Evolutionary conservation across 768 basidiomycete species (phyloP).

Genomic region (Lactifluus pinguis): DNA sequence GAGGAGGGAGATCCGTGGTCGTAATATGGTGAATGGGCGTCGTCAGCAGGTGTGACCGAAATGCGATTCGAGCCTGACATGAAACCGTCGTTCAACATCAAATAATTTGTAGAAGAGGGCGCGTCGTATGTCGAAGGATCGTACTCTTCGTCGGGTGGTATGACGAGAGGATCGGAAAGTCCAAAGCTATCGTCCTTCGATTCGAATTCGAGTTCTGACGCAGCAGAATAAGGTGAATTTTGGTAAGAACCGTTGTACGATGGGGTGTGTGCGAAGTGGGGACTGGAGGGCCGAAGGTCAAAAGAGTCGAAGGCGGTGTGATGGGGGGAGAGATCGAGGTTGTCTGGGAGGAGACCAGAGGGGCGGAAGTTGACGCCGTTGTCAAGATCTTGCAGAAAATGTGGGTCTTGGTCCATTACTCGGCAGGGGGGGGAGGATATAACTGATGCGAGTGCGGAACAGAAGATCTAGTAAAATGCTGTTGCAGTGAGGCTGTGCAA

Average conservation of each 20-base stretch:
- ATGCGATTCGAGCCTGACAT: conserved; percentile 52
- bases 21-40: conserved; percentile 35
- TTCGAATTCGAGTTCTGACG: conserved; percentile 49
- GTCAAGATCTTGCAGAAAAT: conserved; percentile 15
- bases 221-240: conserved; percentile 58
- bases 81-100: conserved; percentile 31
- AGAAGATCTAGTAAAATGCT: conserved; percentile 8
- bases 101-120: conserved; percentile 26
- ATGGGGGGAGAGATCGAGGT: conserved; percentile 25
- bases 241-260: conserved; percentile 60
- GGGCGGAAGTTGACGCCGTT: conserved; percentile 5
- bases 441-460: not conserved
- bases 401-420: conserved; percentile 15
- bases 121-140: conserved; percentile 67
- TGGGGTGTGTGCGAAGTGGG: conserved; percentile 42
- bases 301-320: conserved; percentile 27
- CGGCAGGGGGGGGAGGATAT: not conserved
- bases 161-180: conserved; percentile 32
- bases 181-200: conserved; percentile 33
- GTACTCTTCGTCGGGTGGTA: conserved; percentile 42
- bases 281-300: conserved; percentile 28
- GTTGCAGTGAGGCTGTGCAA: conserved; percentile 10
- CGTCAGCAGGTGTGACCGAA: conserved; percentile 24
- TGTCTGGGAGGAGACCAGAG: conserved; percentile 19
- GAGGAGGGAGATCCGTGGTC: conserved; percentile 56